Conservation (phyloP, 2,329 filamentous ascomycete genomes). For the Tolypocladium paradoxum region DNA sequence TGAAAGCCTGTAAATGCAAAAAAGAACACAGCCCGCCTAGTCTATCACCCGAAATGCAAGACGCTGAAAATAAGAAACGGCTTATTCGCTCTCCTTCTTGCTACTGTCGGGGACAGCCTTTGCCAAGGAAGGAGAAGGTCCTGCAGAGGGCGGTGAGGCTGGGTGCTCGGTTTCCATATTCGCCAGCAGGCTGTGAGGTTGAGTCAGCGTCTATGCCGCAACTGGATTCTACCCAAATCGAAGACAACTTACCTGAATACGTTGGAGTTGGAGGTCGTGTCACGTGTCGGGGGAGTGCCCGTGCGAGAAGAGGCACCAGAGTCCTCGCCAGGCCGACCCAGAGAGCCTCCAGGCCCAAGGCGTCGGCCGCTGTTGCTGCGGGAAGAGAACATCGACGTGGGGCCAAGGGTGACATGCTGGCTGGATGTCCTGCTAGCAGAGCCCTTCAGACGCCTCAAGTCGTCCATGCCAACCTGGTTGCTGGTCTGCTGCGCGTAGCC, state of each 20-base stretch:
- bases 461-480: constrained; percentile 84
- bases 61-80: constrained; percentile 21
- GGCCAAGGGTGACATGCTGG: constrained; percentile 61
- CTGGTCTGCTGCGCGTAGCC: constrained; percentile 62
- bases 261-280: constrained; percentile 61
- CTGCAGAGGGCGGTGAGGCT: constrained; percentile 58
- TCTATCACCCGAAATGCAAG: constrained; percentile 42
- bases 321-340: constrained; percentile 68
- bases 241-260: constrained; percentile 70
- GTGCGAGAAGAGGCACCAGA: constrained; percentile 82
- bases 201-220: constrained; percentile 4
- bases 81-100: constrained; percentile 41
- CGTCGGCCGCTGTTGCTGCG: constrained; percentile 83
- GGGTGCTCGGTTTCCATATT: constrained; percentile 53
- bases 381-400: constrained; percentile 78
- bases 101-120: constrained; percentile 49
- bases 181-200: constrained; percentile 38
- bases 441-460: constrained; percentile 73
- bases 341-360: constrained; percentile 62
- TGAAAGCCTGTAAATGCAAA: constrained; percentile 39
- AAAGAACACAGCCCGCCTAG: constrained; percentile 30
- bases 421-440: constrained; percentile 47
- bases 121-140: constrained; percentile 54
- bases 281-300: constrained; percentile 65
- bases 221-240: not conserved